Evolutionary conservation across 2,329 filamentous ascomycete genomes (phyloP), one percentile per base, ranked within the genome.

Genomic region (Botrytis elliptica): DNA sequence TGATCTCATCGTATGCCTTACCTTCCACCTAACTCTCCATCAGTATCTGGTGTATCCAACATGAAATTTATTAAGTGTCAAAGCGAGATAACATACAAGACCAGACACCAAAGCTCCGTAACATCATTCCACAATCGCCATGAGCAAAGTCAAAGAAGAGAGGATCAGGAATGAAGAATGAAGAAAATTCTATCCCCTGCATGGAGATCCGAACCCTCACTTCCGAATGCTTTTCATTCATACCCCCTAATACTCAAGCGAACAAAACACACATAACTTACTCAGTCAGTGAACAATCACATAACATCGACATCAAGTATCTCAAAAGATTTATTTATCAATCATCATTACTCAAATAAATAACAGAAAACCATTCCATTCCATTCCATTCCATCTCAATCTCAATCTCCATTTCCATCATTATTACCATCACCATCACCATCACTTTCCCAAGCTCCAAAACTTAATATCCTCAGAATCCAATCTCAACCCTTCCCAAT

Each of bases 381-480:
- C 3, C 25, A 55, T n/a, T 5, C 1, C 25, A n/a, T 29, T 29
- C 29, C 29, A n/a, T n/a, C 7, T 2, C 25, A 6, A n/a, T n/a
- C 25, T 2, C 25, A 6, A n/a, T n/a, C 25, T 29, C 12, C 46
- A 25, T 12, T 12, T 2, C 22, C 40, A 42, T 42, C 40, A 40
- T 40, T 9, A 10, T 25, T 22, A 25, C 22, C 20, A 10, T 25
- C 46, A 25, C 22, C 1, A 52, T n/a, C 25, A n/a, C 25, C 1
- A 18, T 55, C n/a, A 3, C n/a, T 0, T 29, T 55, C n/a, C n/a
- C 52, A 3, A 52, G 12, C 49, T 14, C 49, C 25, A n/a, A 52
- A n/a, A n/a, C 0, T n/a, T 12, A 4, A 29, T 18, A 18, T 18
- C 18, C 14, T 55, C 12, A 0, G n/a, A 29, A 29, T 8, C 8